phyloP scores from a whole-genome alignment of 1,139 yeast species.

The Meyerozyma guilliermondii region DNA sequence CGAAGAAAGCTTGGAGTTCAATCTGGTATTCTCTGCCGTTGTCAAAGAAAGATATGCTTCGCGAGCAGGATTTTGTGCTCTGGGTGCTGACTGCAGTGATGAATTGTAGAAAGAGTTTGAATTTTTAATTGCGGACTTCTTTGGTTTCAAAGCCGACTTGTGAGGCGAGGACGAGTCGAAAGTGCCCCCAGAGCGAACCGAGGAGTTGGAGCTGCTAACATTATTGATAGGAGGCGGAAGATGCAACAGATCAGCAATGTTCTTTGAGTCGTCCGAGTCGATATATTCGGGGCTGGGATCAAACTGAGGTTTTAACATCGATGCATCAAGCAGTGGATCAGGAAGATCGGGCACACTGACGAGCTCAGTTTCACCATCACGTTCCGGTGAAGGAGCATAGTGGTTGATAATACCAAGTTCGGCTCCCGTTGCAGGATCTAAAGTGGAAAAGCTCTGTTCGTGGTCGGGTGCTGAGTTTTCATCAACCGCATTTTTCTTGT shows the following conservation, averaged over 20 bases:
- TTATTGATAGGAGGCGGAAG: constrained; percentile 11
- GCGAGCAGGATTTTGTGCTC: constrained; percentile 39
- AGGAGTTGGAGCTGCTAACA: constrained; percentile 23
- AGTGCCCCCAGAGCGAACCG: constrained; percentile 24
- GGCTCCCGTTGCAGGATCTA: constrained; percentile 3
- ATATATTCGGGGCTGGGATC: constrained; percentile 12
- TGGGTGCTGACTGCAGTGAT: constrained; percentile 8
- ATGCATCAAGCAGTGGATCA: constrained; percentile 16
- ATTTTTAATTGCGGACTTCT: constrained; percentile 64
- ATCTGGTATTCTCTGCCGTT: constrained; percentile 72
- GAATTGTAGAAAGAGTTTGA: constrained; percentile 25
- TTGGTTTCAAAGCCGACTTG: constrained; percentile 28
- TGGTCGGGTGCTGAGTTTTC: constrained; percentile 7
- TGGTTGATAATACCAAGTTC: constrained; percentile 21
- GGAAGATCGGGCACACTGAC: constrained; percentile 13
- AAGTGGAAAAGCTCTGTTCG: background rate
- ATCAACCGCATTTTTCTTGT: constrained; percentile 11
- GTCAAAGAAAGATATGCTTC: constrained; percentile 63
- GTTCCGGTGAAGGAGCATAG: constrained; percentile 10
- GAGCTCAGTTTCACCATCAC: constrained; percentile 10
- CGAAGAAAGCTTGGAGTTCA: constrained; percentile 56
- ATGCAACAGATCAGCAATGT: constrained; percentile 12
- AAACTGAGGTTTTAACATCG: constrained; percentile 26
- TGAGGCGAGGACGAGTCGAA: constrained; percentile 18
- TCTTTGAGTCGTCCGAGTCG: constrained; percentile 6